Evolutionary conservation across 495 filamentous ascomycete genomes (phyloP), one percentile per base, ranked within the genome.

Genomic region (Penicillium ucsense): DNA sequence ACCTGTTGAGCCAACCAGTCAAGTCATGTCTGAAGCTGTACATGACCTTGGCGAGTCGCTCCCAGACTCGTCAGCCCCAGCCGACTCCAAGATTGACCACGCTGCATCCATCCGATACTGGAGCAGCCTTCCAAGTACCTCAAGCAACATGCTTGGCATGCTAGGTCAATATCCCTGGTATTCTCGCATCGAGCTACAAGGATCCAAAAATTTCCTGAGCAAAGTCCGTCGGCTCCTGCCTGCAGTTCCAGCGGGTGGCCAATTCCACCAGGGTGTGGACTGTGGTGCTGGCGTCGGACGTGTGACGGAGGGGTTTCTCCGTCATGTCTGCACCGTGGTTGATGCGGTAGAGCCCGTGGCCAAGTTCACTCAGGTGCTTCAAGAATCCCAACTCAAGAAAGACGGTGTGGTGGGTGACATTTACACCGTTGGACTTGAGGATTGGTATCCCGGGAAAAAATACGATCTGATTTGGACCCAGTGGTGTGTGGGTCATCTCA

Each of bases 401-500:
- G 48, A 53, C 6, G 64, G 67, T n/a, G 52, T 52, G 30, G 46
- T 91, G 11, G 81, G 82, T 0, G 67, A 75, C 33, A 72, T 94
- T 43, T 85, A 79, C 59, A 88, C 85, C 45, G 58, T 82, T 6
- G 86, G 89, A 3, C 68, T 95, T 3, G 83, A 95, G 66, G 65
- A 78, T 35, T 95, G 88, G 88, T 49, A 52, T 42, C 86, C 84
- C 0, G 63, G 71, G 4, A 73, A 68, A 29, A 65, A 62, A 38
- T 85, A 86, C 52, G 76, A 68, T 47, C 41, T 74, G 35, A 72
- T 89, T 46, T 81, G 77, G 78, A 86, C 79, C 41, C 91, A 96
- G 66, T 95, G 89, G 89, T 96, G 89, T 67, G 65, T 94, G n/a
- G 87, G 88, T 10, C 85, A 95, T 60, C 66, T 96, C 44, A 90